phyloP scores from a whole-genome alignment of 2,329 filamentous ascomycete genomes.

The Penicillium verrucosum region DNA sequence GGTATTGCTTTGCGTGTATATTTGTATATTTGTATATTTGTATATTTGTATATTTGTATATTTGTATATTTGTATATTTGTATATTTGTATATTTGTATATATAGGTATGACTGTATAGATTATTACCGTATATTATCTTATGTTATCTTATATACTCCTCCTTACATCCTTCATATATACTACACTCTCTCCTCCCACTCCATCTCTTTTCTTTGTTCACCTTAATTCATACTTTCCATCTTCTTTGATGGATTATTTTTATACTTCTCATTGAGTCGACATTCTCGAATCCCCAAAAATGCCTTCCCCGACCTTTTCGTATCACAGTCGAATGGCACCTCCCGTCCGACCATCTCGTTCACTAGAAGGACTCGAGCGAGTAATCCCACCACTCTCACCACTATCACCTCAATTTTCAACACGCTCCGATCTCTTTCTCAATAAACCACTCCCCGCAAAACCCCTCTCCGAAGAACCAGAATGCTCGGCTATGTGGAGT shows the following conservation, averaged over 20 bases:
- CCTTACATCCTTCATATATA: neutral
- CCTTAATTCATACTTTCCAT: no score
- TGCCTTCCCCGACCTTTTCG: conserved; percentile 23
- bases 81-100: no score
- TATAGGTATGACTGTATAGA: no score
- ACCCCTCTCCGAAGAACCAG: conserved; percentile 23
- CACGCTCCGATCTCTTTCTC: conserved; percentile 20
- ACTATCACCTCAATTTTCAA: conserved; percentile 6
- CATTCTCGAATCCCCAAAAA: conserved; percentile 2
- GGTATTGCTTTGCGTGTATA: no score
- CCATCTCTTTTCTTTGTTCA: neutral
- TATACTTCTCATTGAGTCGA: neutral
- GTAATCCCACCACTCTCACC: conserved; percentile 30
- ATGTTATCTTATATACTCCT: neutral
- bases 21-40: no score
- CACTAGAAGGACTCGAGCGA: conserved; percentile 38
- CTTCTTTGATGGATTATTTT: neutral
- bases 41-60: no score
- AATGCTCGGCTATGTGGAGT: conserved; percentile 24
- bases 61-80: no score
- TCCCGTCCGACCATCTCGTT: conserved; percentile 34
- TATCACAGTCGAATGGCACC: conserved; percentile 27
- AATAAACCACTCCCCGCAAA: conserved; percentile 34
- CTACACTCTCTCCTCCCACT: neutral
- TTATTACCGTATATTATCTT: neutral